Evolutionary conservation across 805 yeast genomes (phyloP), one percentile per base, ranked within the genome.

Genomic region (Pichia californica): DNA sequence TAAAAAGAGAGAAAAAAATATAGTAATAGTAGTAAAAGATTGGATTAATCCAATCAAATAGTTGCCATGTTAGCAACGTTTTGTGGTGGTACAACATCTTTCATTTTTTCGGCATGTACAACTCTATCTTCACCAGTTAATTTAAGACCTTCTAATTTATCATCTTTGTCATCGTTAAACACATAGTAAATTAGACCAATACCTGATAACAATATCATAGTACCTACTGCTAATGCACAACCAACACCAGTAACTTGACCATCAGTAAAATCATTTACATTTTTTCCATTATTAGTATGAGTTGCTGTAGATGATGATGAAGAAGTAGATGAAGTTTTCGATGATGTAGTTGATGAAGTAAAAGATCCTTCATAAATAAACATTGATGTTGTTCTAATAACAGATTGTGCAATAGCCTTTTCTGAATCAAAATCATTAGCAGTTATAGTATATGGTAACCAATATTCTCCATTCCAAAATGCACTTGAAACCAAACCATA

Each of bases 201-300:
- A 59, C 59, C 37, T 8, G 71, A 61, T 23, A 76, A 45, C 9
- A 73, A 43, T 27, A 65, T 50, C 50, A 70, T 63, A 14, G 78
- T 63, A 1, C 71, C 86, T 27, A 84, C 52, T 0, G 91, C 78
- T 43, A 81, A 66, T 0, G 88, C 93, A 33, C 81, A 68, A 0
- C 84, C 77, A 35, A 83, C 74, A 25, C 85, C 71, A 4, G 81
- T 88, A 25, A 83, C 80, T 52, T 73, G 81, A 0, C 93, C 89
- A 18, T 76, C 58, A 11, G 69, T 61, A 61, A 72, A 64, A 44
- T 56, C 50, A 11, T 40, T 27, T 15, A 43, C 46, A 14, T 32
- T 31, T 5, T 48, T 27, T 11, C 21, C 18, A 5, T 6, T 4
- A 13, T 5, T 19, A n/a, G 23, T 9, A 3, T 11, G 8, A 27